Base-by-base conservation (phyloP, 2,329 filamentous ascomycete species). In the Fusarium musae region DNA sequence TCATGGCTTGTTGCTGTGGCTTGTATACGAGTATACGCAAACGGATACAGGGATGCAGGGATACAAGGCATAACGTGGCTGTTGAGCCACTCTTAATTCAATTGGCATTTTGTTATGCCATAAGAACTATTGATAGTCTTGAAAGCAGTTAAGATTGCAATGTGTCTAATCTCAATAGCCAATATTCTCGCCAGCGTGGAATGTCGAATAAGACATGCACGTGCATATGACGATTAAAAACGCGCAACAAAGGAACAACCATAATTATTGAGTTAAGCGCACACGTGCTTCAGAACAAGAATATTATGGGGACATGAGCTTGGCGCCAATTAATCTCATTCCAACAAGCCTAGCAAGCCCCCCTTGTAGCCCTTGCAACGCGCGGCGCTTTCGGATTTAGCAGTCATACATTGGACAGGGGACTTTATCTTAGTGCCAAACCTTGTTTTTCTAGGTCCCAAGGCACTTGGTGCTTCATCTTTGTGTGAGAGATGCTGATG, bases 401-500 rank as follows among this genome's bases (percentile, higher is more conserved):
- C n/a, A 30, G n/a, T 37, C 34, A 58, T n/a, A 59, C 52, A 59
- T 34, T n/a, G 42, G 26, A 32, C 53, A 46, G 42, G 53, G 40
- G 39, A 21, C 39, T 3, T 19, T 30, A 36, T 50, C 42, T 28
- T 60, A 60, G 58, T 23, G 46, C 28, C 30, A 39, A 63, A 63
- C 52, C 59, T 63, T 63, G 53, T 59, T 63, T 44, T 32, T 10
- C 21, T 10, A 10, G 9, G 46, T 49, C 30, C 28, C 23, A 26
- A 30, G 62, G 54, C 65, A 63, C 42, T 68, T 50, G 26, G 63
- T 68, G 65, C 65, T 68, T 68, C 65, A 68, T 49, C 58, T 54
- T n/a, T 42, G 63, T 68, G 65, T 54, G 42, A 53, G 63, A 68
- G 65, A 62, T 53, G 65, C 36, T 52, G 34, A 56, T 58, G 66